phyloP scores from a whole-genome alignment of 2,329 filamentous ascomycete species.

The Trichoderma atroviride region DNA sequence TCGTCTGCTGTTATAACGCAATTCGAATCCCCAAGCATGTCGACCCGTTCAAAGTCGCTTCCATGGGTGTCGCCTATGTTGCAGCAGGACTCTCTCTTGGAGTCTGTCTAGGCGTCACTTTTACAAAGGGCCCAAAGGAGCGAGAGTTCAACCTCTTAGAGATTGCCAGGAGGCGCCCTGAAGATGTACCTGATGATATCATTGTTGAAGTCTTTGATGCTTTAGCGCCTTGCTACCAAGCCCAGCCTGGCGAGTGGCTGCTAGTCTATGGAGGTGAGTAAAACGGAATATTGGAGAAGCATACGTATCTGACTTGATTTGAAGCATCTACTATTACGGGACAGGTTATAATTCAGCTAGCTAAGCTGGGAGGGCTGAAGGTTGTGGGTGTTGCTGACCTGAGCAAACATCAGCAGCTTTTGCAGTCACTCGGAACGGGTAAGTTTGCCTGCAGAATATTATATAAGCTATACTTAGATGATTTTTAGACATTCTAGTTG shows the following conservation, averaged over 20 bases:
- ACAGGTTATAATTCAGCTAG: constrained; percentile 14
- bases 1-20: constrained; percentile 25
- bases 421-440: constrained; percentile 14
- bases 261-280: constrained; percentile 18
- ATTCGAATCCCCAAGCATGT: constrained; percentile 23
- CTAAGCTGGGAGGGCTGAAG: constrained; percentile 20
- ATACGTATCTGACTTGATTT: not conserved
- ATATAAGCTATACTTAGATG: not conserved
- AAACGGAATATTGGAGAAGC: not conserved
- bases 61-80: constrained; percentile 21
- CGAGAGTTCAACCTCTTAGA: constrained; percentile 23
- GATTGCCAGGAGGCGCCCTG: constrained; percentile 8
- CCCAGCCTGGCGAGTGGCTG: constrained; percentile 25
- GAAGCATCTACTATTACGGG: constrained; percentile 20
- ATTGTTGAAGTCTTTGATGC: constrained; percentile 17
- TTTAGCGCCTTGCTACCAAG: constrained; percentile 17
- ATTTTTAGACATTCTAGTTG: constrained; percentile 2
- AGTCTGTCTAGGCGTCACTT: constrained; percentile 14
- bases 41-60: constrained; percentile 22
- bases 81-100: constrained; percentile 18
- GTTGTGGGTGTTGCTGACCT: constrained; percentile 16
- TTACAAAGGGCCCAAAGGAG: constrained; percentile 13
- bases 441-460: not conserved
- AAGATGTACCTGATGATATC: constrained; percentile 25
- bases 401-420: not conserved